These are phyloP conservation scores for Saturnispora dispora DNA, from an alignment of 805 yeast genomes.

Conservation along the genomic window DNA sequence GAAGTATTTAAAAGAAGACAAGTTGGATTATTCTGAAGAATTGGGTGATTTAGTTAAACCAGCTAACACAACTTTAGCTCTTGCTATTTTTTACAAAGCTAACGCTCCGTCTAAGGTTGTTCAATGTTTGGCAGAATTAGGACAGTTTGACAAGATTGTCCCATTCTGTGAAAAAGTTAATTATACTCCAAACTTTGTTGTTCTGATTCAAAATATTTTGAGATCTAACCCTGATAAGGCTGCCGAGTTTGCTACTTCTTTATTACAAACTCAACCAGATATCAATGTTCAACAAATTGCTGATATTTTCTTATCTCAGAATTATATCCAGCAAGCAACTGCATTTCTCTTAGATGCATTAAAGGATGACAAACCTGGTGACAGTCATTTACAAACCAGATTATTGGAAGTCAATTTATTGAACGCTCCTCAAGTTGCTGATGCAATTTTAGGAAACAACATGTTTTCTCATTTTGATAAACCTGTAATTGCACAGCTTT, in stretches of 20 bases:
- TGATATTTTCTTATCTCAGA: constrained; percentile 90
- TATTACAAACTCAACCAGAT: constrained; percentile 53
- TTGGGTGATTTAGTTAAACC: constrained; percentile 94
- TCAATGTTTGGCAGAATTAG: constrained; percentile 84
- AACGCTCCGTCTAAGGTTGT: constrained; percentile 83
- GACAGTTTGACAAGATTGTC: constrained; percentile 90
- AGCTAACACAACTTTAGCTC: constrained; percentile 73
- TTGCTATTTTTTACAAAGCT: constrained; percentile 84
- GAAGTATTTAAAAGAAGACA: constrained; percentile 94
- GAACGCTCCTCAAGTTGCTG: constrained; percentile 99
- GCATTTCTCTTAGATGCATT: constrained; percentile 93
- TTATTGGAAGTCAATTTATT: constrained; percentile 84
- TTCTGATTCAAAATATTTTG: constrained; percentile 80
- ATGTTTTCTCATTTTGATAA: constrained; percentile 95
- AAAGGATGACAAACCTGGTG: constrained; percentile 87
- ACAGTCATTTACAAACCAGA: constrained; percentile 92
- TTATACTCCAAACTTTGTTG: constrained; percentile 83
- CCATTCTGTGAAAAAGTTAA: constrained; percentile 89
- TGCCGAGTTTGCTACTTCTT: constrained; percentile 88
- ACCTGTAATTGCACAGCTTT: constrained; percentile 80
- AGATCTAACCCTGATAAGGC: constrained; percentile 97
- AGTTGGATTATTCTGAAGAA: constrained; percentile 91
- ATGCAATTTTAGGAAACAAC: constrained; percentile 91
- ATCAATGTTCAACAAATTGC: constrained; percentile 81
- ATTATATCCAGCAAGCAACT: constrained; percentile 94